Conservation (phyloP, 352 stramenopile genomes). For the Globisporangium nagaii region DNA sequence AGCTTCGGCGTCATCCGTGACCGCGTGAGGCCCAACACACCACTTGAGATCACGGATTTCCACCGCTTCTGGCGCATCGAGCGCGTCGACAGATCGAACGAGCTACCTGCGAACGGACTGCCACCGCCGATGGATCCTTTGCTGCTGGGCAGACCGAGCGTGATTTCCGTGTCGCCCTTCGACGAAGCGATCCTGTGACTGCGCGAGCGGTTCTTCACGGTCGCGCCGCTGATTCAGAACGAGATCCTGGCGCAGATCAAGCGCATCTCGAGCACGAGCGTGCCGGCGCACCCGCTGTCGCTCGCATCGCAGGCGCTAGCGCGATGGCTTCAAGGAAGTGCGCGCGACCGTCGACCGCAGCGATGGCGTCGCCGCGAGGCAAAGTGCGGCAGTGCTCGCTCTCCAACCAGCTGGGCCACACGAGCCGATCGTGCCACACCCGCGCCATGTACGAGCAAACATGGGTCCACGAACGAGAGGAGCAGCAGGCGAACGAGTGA, state of each 20-base stretch:
- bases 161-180: not conserved
- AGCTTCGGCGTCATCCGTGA: not conserved
- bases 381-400: constrained; percentile 1
- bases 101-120: not conserved
- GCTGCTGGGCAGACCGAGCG: not conserved
- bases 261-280: not conserved
- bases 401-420: not conserved
- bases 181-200: not conserved
- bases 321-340: not conserved
- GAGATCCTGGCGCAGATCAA: constrained; percentile 4
- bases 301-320: not conserved
- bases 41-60: constrained; percentile 1
- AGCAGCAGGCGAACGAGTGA: not conserved
- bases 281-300: not conserved
- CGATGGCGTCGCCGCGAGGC: too few species aligned
- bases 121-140: too few species aligned
- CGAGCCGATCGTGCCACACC: not conserved
- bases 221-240: not conserved
- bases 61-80: not conserved
- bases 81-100: not conserved
- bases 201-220: not conserved
- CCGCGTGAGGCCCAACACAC: not conserved
- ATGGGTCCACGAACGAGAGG: too few species aligned
- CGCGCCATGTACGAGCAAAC: not conserved
- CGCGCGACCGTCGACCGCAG: not conserved